Conservation (phyloP, 331 rosid species). For the Malus hybrid region DNA sequence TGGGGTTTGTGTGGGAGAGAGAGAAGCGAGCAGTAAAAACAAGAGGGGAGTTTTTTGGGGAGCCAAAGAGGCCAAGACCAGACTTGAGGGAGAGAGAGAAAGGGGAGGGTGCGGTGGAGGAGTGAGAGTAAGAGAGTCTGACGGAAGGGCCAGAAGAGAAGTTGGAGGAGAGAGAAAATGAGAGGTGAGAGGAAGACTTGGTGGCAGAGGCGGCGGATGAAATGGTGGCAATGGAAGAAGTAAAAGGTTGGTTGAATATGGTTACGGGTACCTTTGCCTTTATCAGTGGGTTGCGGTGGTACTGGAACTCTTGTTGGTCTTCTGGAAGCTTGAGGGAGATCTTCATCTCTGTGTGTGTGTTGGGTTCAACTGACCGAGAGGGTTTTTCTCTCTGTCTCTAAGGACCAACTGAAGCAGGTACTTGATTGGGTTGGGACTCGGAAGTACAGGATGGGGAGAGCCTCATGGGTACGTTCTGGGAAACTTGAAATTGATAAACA, state of each 20-base stretch:
- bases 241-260: constrained; percentile 53
- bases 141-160: constrained; percentile 66
- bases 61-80: constrained; percentile 75
- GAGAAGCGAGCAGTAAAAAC: constrained; percentile 60
- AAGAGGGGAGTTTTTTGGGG: constrained; percentile 70
- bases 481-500: neutral
- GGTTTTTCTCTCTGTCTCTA: neutral
- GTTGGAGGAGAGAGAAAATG: constrained; percentile 66
- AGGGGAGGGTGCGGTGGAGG: constrained; percentile 34
- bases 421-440: neutral
- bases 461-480: neutral
- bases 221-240: constrained; percentile 32
- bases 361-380: neutral
- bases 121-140: constrained; percentile 57
- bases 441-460: neutral
- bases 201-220: constrained; percentile 18
- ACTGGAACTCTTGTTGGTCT: constrained; percentile 12
- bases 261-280: constrained; percentile 73
- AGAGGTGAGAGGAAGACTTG: constrained; percentile 39
- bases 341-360: constrained; percentile 38
- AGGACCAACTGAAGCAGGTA: neutral
- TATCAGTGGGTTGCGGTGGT: constrained; percentile 28
- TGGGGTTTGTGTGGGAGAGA: constrained; percentile 42
- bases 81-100: constrained; percentile 77
- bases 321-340: constrained; percentile 59